These are phyloP conservation scores for Rehmannia glutinosa DNA, from an alignment of 257 asterid genomes.

Conservation along the genomic window DNA sequence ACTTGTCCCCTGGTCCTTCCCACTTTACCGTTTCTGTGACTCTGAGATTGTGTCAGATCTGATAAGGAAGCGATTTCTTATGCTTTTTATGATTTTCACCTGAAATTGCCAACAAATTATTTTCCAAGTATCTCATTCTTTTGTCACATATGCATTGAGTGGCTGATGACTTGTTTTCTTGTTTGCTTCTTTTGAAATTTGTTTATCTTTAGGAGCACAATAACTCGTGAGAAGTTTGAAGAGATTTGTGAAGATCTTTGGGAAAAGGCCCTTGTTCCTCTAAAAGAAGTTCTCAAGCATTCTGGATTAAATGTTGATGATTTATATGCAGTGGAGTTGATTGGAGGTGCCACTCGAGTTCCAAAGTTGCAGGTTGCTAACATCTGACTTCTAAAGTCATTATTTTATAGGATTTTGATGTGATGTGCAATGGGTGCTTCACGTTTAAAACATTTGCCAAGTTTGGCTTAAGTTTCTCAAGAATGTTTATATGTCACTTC, in stretches of 20 bases:
- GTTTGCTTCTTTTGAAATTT: background rate
- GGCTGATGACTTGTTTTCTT: background rate
- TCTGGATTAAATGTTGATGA: slow-evolving; percentile 74
- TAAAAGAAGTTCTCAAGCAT: slow-evolving; percentile 63
- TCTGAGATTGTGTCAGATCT: background rate
- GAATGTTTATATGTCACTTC: background rate
- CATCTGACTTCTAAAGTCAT: background rate
- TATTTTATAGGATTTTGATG: too few species aligned
- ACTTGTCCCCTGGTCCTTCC: background rate
- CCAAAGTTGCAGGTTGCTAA: slow-evolving; percentile 84
- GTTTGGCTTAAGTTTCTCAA: background rate
- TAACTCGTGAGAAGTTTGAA: slow-evolving; percentile 90
- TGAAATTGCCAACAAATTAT: background rate
- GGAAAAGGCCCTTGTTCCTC: slow-evolving; percentile 78
- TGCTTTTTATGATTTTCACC: background rate
- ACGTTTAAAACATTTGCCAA: background rate
- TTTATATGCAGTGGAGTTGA: slow-evolving; percentile 85
- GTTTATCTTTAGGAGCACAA: slow-evolving; percentile 69
- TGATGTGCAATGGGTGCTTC: background rate
- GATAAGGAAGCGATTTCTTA: too few species aligned
- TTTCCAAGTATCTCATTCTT: background rate
- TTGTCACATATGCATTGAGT: background rate
- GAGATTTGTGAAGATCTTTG: slow-evolving; percentile 85
- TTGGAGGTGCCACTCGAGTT: slow-evolving; percentile 98
- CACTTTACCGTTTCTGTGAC: background rate